Base-by-base conservation (phyloP, 768 basidiomycete genomes). In the Dioszegia aurantiaca region DNA sequence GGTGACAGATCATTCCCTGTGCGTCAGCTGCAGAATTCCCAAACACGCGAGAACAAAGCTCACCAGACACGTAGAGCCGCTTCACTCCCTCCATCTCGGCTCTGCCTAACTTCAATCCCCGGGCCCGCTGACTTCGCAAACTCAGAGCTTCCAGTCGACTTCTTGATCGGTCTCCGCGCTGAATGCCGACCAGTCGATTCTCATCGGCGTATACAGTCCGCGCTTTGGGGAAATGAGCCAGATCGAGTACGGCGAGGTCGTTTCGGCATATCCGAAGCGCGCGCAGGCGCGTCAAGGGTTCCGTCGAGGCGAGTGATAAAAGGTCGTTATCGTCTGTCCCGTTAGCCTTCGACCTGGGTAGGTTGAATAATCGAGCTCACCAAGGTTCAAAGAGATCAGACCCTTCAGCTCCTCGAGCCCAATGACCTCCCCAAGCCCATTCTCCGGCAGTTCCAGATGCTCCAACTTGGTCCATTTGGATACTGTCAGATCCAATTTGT, bases 201-300 rank as follows among this genome's bases (percentile, higher is more conserved):
- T 86, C 86, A 80, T 99, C 95, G 77, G 88, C 84, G 76, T 95
- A 97, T 14, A 99, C 83, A 72, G 89, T 94, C 64, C 91, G 84
- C 68, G 97, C 78, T 75, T 85, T 86, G 2, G 83, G 79, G 72
- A 88, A 83, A 33, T 80, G 77, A 31, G 81, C 81, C 14, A 80
- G 67, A 69, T 90, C 81, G 56, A 99, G 80, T 58, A 79, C 74
- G 49, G 81, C 77, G 64, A 99, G 77, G 37, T 84, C 82, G 78
- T 99, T 99, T 71, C 84, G 83, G 80, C 88, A 91, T 51, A 87
- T 79, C 30, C 90, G 86, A 52, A 98, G 83, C 46, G 90, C 86
- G n/a, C 89, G 85, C 64, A 99, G 77, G 63, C 82, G 83, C 30
- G 82, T 77, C 83, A 92, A 84, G 40, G 79, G 53, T 5, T 14